Percentiles rank a stretch among this genome's conserved stretches.
phyloP scores from a whole-genome alignment of 2,329 filamentous ascomycete genomes.

The Calonectria ilicicola region DNA sequence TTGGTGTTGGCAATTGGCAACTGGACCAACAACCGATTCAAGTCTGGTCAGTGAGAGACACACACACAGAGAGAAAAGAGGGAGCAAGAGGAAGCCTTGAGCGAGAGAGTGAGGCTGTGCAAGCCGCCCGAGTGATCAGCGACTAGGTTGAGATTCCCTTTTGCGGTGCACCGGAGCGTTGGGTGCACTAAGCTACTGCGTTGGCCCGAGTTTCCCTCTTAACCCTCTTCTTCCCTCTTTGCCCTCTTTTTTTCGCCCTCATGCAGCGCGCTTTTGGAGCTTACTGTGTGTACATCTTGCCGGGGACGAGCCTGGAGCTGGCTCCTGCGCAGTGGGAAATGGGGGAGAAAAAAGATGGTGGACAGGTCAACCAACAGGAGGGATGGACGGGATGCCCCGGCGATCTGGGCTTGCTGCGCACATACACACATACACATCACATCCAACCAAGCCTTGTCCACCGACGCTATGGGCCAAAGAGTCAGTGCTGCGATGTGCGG shows the following conservation, averaged over 20 bases:
- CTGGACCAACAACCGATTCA: neutral
- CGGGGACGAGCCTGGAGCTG: neutral
- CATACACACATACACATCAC: neutral
- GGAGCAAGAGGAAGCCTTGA: neutral
- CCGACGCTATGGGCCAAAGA: neutral
- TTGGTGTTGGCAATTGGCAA: neutral
- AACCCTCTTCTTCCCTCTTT: neutral
- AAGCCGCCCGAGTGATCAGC: neutral
- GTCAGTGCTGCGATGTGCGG: neutral
- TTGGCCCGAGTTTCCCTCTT: neutral
- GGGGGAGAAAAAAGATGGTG: neutral
- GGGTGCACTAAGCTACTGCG: neutral
- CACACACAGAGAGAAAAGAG: no score
- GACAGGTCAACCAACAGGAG: neutral
- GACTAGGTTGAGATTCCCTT: neutral
- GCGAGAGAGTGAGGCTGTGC: neutral
- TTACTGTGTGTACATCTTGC: conserved; percentile 1
- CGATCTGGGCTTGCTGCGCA: neutral
- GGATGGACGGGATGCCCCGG: neutral
- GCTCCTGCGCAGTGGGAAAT: neutral
- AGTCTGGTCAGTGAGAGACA: neutral
- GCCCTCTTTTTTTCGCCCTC: neutral
- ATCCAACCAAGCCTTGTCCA: no score
- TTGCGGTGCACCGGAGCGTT: neutral
- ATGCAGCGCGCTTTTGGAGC: neutral